Conservation (phyloP, 2,329 filamentous ascomycete genomes). For the Acephala macrosclerotiorum region DNA sequence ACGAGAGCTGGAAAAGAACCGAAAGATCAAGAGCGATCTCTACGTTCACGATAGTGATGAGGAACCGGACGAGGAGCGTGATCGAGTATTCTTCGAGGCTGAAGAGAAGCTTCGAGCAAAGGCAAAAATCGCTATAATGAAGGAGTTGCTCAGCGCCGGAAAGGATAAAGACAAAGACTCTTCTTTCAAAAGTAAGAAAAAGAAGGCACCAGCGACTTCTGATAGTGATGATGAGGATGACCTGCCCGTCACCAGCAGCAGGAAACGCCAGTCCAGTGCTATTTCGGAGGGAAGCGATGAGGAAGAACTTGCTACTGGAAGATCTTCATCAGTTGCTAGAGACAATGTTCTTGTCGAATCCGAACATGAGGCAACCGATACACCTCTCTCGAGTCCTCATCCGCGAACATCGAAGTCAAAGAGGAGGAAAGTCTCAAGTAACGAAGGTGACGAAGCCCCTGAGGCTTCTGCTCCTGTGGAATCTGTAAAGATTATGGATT, state of each 20-base stretch:
- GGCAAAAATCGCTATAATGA: slow-evolving; percentile 40
- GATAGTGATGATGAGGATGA: slow-evolving; percentile 42
- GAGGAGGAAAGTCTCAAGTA: slow-evolving; percentile 46
- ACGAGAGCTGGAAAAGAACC: slow-evolving; percentile 77
- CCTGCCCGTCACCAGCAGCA: slow-evolving; percentile 27
- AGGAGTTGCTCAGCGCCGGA: slow-evolving; percentile 38
- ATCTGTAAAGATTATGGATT: slow-evolving; percentile 13
- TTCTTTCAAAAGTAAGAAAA: slow-evolving; percentile 9
- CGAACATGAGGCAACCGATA: slow-evolving; percentile 45
- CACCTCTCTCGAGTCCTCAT: slow-evolving; percentile 50
- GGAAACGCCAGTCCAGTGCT: slow-evolving; percentile 36
- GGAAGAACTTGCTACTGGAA: slow-evolving; percentile 39
- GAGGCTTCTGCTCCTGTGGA: slow-evolving; percentile 13
- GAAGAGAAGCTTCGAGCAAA: slow-evolving; percentile 73
- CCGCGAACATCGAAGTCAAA: slow-evolving; percentile 45
- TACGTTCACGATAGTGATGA: slow-evolving; percentile 88
- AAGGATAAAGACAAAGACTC: slow-evolving; percentile 27
- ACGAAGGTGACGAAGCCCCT: slow-evolving; percentile 41
- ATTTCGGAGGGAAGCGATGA: slow-evolving; percentile 43
- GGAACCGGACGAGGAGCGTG: slow-evolving; percentile 80
- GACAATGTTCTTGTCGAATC: slow-evolving; percentile 40
- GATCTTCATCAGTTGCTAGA: slow-evolving; percentile 35
- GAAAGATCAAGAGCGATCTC: slow-evolving; percentile 83
- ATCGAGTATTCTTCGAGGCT: slow-evolving; percentile 77
- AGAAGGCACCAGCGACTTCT: slow-evolving; percentile 29